Percentiles rank a stretch among this genome's conserved stretches.
Evolutionary conservation across 2,329 filamentous ascomycete species (phyloP).

Genomic region (Leptoxyphium fumago): DNA sequence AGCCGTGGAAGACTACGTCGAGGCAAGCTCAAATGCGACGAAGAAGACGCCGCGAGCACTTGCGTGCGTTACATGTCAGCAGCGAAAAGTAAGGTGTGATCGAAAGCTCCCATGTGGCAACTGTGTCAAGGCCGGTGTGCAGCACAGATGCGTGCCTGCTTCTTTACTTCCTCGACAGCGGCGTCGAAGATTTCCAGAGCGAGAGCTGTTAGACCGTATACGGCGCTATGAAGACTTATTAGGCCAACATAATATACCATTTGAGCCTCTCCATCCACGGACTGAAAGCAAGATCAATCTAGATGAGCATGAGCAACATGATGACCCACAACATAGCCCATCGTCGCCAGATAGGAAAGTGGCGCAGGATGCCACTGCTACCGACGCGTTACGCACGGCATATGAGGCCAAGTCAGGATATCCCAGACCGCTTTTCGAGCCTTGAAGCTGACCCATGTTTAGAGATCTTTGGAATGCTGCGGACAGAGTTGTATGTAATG

Average conservation of each 20-base stretch:
- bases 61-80: conserved; percentile 58
- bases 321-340: conserved; percentile 3
- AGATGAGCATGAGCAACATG: conserved; percentile 3
- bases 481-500: conserved; percentile 25
- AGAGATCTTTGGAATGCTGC: conserved; percentile 36
- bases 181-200: conserved; percentile 51
- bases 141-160: conserved; percentile 32
- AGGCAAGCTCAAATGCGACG: neutral
- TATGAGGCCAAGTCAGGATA: conserved; percentile 3
- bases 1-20: no score
- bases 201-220: conserved; percentile 54
- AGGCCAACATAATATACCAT: conserved; percentile 50
- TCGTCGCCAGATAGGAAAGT: conserved; percentile 3
- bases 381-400: conserved; percentile 14
- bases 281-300: conserved; percentile 8
- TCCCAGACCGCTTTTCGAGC: neutral
- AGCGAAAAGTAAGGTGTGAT: conserved; percentile 56
- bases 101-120: conserved; percentile 56
- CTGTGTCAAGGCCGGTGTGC: conserved; percentile 46
- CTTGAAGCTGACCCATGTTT: neutral
- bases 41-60: conserved; percentile 25
- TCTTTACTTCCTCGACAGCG: conserved; percentile 35
- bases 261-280: conserved; percentile 44
- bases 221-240: conserved; percentile 54
- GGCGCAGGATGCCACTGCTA: conserved; percentile 7